Base-by-base conservation (phyloP, 805 yeast species). In the Zygoascus bituminiphila region DNA sequence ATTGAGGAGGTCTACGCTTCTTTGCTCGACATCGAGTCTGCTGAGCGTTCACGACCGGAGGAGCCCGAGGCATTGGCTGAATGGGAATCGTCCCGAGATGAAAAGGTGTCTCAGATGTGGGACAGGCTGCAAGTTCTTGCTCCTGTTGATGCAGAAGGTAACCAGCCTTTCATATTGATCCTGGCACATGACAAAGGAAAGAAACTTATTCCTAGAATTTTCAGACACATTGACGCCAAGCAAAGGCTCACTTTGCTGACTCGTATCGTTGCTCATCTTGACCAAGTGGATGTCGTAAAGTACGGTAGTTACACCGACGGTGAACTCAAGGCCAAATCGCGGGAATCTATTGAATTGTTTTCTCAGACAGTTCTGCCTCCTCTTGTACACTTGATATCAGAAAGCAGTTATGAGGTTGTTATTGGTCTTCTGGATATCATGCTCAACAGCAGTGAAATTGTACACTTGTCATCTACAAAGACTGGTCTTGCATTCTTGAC, bases 401-500 rank as follows among this genome's bases (percentile, higher is more conserved):
- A 86, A 59, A 81, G 93, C 42, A 80, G 77, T 55, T 83, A 86
- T 62, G 77, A 78, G 52, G 88, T 87, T 58, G 85, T 91, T 45
- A 78, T 88, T 62, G 84, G 85, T 17, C 71, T 88, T 53, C 71
- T 89, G 54, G 80, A 82, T 45, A 78, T 81, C 44, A 66, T 88
- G 57, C 76, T 86, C 47, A 80, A 78, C 50, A 82, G 79, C 59
- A 83, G 84, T 62, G 82, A 82, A 57, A 79, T 83, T 31, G 74
- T 84, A 8, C 70, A 60, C 24, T 54, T 68, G 20, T 60, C 75
- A 14, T 69, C 72, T 63, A 85, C 78, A 41, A 86, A 84, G 66
- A 76, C 87, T 55, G 97, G 98, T 19, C 76, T 88, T 57, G 83
- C 95, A 10, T 72, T 91, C 49, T 76, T 91, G 47, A 91, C 97